These are phyloP conservation scores for Oenanthe sinensis DNA, from an alignment of 129 eudicot genomes.

Conservation along the genomic window DNA sequence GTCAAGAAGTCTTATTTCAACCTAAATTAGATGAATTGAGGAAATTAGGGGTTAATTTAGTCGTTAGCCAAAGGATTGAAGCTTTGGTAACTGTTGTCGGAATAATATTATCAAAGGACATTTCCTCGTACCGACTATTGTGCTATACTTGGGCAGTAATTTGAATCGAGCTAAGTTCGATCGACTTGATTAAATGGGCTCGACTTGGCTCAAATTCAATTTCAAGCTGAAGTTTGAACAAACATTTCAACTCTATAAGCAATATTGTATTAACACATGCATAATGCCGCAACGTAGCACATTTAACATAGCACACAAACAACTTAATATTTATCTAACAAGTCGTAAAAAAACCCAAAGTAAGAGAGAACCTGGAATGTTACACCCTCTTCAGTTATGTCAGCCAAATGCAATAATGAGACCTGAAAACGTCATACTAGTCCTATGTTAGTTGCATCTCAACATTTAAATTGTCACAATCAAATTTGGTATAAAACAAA, in stretches of 20 bases:
- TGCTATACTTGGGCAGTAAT: no score
- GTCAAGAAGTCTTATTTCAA: no score
- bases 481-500: not conserved
- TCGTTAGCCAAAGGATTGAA: no score
- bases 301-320: not conserved
- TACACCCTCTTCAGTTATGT: constrained; percentile 87
- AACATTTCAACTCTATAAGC: no score
- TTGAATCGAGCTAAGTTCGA: no score
- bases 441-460: constrained; percentile 7
- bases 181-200: no score
- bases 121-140: no score
- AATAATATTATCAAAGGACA: no score
- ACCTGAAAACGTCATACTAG: constrained; percentile 44
- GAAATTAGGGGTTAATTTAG: no score
- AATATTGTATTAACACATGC: not conserved
- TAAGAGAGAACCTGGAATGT: constrained; percentile 69
- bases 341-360: not conserved
- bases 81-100: no score
- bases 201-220: no score
- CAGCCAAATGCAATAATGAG: constrained; percentile 89
- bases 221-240: no score
- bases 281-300: not conserved
- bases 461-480: not conserved
- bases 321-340: not conserved
- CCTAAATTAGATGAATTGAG: not conserved